Percentiles rank a stretch among this genome's conserved stretches.
Conservation (phyloP, 345 rosid genomes). For the Citrus australasica region DNA sequence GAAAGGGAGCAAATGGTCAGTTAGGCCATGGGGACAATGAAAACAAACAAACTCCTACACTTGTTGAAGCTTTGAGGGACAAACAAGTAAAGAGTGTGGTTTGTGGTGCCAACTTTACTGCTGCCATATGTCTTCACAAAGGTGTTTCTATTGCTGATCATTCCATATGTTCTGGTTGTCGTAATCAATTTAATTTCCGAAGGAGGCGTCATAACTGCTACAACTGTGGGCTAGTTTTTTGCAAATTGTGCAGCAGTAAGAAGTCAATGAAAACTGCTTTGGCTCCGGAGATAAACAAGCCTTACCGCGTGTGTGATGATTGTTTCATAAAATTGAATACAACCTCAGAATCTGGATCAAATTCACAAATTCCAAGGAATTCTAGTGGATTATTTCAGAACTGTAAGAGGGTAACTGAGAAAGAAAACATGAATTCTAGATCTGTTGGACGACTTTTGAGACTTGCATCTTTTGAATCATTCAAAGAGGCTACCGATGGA, state of each 20-base stretch:
- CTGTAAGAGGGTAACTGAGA: constrained; percentile 30
- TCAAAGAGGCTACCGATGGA: constrained; percentile 31
- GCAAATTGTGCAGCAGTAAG: constrained; percentile 55
- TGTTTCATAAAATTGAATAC: constrained; percentile 51
- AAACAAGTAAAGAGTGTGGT: constrained; percentile 54
- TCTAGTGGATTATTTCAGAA: constrained; percentile 41
- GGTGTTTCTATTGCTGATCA: constrained; percentile 41
- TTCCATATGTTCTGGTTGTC: constrained; percentile 52
- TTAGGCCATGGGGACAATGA: constrained; percentile 58
- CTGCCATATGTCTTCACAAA: constrained; percentile 60
- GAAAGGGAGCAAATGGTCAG: constrained; percentile 59
- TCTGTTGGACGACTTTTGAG: constrained; percentile 34
- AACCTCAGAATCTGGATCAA: constrained; percentile 26
- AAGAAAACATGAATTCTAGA: constrained; percentile 26
- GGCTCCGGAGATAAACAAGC: constrained; percentile 57
- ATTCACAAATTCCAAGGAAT: constrained; percentile 25
- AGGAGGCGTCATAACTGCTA: constrained; percentile 75
- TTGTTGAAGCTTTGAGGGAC: constrained; percentile 53
- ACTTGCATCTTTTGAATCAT: constrained; percentile 47
- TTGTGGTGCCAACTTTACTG: constrained; percentile 55
- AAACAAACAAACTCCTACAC: constrained; percentile 40
- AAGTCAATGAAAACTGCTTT: constrained; percentile 59
- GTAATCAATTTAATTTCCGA: constrained; percentile 44
- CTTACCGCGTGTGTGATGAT: constrained; percentile 62
- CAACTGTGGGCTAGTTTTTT: constrained; percentile 60